A percentile compares a stretch with the other conserved stretches of the same genome.
These are phyloP conservation scores for Termitomyces sp. DNA, from an alignment of 768 basidiomycete genomes.

Conservation along the genomic window DNA sequence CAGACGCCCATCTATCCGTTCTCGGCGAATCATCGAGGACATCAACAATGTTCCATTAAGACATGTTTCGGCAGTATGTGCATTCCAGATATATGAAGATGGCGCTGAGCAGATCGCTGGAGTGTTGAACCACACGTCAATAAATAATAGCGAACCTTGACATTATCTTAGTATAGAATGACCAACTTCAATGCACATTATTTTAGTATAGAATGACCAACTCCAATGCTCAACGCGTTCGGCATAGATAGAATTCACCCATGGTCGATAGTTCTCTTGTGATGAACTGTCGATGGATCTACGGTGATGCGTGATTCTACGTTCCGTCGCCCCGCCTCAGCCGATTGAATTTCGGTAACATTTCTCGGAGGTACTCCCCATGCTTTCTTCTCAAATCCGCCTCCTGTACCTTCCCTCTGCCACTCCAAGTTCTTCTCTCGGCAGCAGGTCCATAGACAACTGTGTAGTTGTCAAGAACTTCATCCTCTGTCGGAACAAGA, in stretches of 20 bases:
- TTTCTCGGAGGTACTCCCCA: slow-evolving; percentile 86
- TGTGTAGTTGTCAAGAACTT: slow-evolving; percentile 77
- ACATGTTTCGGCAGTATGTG: too few relatives aligned
- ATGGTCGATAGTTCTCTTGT: not conserved
- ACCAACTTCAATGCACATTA: not conserved
- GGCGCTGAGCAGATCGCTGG: too few relatives aligned
- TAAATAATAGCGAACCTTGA: not conserved
- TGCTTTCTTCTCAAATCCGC: slow-evolving; percentile 82
- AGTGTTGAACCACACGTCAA: not conserved
- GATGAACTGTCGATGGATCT: not conserved
- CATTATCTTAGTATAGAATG: too few relatives aligned
- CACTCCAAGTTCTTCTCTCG: slow-evolving; percentile 80
- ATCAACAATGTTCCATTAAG: not conserved
- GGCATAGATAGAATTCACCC: not conserved
- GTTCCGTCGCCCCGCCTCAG: slow-evolving; percentile 53
- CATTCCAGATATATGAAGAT: not conserved
- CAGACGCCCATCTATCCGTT: not conserved
- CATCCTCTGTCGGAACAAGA: slow-evolving; percentile 73
- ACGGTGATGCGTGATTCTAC: not conserved
- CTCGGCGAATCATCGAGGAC: not conserved
- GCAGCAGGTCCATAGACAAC: slow-evolving; percentile 76
- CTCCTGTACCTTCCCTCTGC: slow-evolving; percentile 79
- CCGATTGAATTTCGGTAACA: slow-evolving; percentile 86
- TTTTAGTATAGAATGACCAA: too few relatives aligned
- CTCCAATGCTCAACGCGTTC: not conserved